These are phyloP conservation scores for Talaromyces trachyspermus DNA, from an alignment of 495 filamentous ascomycete species.

Conservation along the genomic window DNA sequence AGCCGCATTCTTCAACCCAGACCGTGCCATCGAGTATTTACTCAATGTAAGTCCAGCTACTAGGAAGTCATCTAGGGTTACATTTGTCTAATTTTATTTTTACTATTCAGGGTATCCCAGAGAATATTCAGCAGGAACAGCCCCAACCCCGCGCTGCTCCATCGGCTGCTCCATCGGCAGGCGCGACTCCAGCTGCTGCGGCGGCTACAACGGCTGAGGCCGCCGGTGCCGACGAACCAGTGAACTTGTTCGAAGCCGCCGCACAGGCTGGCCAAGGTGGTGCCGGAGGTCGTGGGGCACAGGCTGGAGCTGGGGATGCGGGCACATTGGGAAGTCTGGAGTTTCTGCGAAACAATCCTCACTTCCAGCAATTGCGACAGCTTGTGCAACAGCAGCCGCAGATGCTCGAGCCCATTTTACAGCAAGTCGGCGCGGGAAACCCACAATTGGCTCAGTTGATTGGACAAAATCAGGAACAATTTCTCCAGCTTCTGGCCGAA, in stretches of 20 bases:
- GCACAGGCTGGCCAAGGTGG: conserved; percentile 61
- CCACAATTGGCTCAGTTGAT: conserved; percentile 90
- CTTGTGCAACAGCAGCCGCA: conserved; percentile 94
- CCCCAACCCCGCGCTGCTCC: conserved; percentile 34
- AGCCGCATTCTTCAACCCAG: conserved; percentile 92
- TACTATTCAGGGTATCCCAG: conserved; percentile 74
- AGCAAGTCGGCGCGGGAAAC: conserved; percentile 93
- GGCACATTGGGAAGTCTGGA: conserved; percentile 72
- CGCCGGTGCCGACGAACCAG: conserved; percentile 48
- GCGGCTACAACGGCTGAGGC: conserved; percentile 22
- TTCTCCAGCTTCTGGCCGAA: conserved; percentile 80
- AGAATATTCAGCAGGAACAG: conserved; percentile 66
- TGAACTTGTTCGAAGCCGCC: conserved; percentile 93
- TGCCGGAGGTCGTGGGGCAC: conserved; percentile 36
- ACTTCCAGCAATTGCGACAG: conserved; percentile 95
- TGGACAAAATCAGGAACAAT: conserved; percentile 83
- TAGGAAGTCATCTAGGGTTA: background rate
- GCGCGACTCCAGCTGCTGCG: conserved; percentile 28
- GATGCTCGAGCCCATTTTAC: conserved; percentile 96
- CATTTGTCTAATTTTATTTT: background rate
- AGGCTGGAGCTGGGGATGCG: conserved; percentile 46
- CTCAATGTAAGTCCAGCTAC: conserved; percentile 58
- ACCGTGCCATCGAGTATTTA: conserved; percentile 94
- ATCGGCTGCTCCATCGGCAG: conserved; percentile 20
- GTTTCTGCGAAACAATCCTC: conserved; percentile 90